Evolutionary conservation across 1,284 basidiomycete species (phyloP).

Genomic region (Thecaphora thlaspeos): DNA sequence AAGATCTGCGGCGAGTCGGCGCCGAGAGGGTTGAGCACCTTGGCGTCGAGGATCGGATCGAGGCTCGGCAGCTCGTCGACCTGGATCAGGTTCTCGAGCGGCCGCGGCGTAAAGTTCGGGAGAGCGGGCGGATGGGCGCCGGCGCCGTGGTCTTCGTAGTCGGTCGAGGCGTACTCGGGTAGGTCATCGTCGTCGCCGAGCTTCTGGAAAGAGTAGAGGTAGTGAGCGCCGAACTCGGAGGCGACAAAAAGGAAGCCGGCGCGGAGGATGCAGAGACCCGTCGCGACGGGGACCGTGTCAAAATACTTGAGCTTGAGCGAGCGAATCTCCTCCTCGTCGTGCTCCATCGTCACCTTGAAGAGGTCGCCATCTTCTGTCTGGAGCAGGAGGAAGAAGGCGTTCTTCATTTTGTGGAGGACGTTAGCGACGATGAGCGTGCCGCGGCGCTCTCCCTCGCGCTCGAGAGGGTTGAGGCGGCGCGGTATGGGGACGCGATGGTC

Average conservation of each 20-base stretch:
- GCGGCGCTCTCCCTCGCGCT: constrained; percentile 26
- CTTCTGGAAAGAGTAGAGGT: constrained; percentile 57
- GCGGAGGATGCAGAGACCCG: constrained; percentile 48
- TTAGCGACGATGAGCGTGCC: constrained; percentile 52
- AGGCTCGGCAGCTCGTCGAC: constrained; percentile 50
- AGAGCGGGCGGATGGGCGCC: constrained; percentile 20
- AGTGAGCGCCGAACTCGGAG: constrained; percentile 45
- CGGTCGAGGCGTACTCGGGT: constrained; percentile 45
- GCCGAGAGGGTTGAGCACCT: constrained; percentile 42
- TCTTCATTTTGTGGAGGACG: constrained; percentile 57
- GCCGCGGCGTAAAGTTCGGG: constrained; percentile 49
- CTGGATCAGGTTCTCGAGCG: constrained; percentile 50
- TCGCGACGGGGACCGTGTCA: constrained; percentile 55
- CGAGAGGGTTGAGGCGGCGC: constrained; percentile 43
- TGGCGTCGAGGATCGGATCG: constrained; percentile 54
- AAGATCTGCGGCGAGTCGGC: constrained; percentile 56
- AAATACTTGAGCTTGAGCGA: constrained; percentile 56
- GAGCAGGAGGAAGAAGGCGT: constrained; percentile 54
- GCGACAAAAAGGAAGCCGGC: constrained; percentile 56
- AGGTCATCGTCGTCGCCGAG: constrained; percentile 56
- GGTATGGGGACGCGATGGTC: constrained; percentile 57
- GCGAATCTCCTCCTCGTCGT: constrained; percentile 53
- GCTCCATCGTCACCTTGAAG: constrained; percentile 57
- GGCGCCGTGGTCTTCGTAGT: constrained; percentile 42
- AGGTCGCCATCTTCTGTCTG: constrained; percentile 56